Base-by-base conservation (phyloP, 768 basidiomycete species). In the Mycena crocata region DNA sequence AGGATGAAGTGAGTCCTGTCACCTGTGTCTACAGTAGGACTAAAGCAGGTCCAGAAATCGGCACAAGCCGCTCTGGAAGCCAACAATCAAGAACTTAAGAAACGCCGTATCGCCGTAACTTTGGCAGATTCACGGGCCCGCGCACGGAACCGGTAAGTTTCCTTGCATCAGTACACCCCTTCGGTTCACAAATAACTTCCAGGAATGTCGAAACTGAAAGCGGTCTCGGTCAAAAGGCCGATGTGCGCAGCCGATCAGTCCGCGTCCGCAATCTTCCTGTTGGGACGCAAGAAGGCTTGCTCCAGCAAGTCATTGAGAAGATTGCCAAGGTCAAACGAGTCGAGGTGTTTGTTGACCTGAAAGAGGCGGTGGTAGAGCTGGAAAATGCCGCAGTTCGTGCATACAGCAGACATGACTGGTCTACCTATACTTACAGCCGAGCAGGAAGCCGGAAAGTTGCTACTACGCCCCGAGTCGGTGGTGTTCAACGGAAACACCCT, bases 241-340 rank as follows among this genome's bases (percentile, higher is more conserved):
- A 92, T 59, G 77, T 82, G 8, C 86, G 86, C 50, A 89, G 82
- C 67, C 89, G 94, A 21, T 93, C 93, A 23, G 84, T 99, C 10
- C 89, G 92, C 12, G 80, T 98, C 56, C 87, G 84, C 24, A 90
- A 90, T 55, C 83, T 99, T 24, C 94, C 94, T 19, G 73, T 86
- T 3, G 87, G 82, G 13, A 90, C 94, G 6, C 94, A 98, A 74
- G 98, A 99, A 74, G 97, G 93, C 2, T 81, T 99, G 1, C 78
- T 99, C 28, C 97, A 99, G 71, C 98, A 99, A 81, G 81, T 83
- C 0, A 79, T 99, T 5, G 94, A 96, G 75, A 97, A 95, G 78
- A 75, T 92, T 42, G 87, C 87, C 1, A 76, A 81, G 3, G 86
- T 94, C 42, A 89, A 87, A 55, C 88, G 95, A 7, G 87, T 94